phyloP scores from a whole-genome alignment of 1,139 yeast genomes.

The Arxiozyma slooffiae region DNA sequence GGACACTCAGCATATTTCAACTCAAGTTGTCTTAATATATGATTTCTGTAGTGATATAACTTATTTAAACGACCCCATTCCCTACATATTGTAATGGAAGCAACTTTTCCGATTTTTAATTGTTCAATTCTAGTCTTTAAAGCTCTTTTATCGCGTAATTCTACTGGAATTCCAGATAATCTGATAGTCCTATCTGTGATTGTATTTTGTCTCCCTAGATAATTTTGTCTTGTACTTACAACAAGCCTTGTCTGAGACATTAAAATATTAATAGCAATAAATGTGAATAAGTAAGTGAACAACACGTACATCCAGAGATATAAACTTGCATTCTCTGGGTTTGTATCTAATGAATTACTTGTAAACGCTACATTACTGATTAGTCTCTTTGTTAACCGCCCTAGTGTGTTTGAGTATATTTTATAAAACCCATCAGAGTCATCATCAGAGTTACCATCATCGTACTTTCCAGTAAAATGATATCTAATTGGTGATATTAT shows the following conservation, averaged over 20 bases:
- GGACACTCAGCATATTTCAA: slow-evolving; percentile 66
- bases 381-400: slow-evolving; percentile 7
- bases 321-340: slow-evolving; percentile 21
- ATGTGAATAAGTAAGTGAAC: slow-evolving; percentile 78
- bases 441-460: slow-evolving; percentile 34
- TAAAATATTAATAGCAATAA: slow-evolving; percentile 51
- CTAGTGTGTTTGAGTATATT: not conserved
- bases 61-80: slow-evolving; percentile 72
- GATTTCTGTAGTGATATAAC: slow-evolving; percentile 50
- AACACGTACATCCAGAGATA: slow-evolving; percentile 71
- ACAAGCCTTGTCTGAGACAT: slow-evolving; percentile 62
- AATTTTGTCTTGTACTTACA: slow-evolving; percentile 66
- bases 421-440: slow-evolving; percentile 1
- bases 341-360: slow-evolving; percentile 14
- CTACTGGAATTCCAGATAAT: slow-evolving; percentile 84
- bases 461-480: slow-evolving; percentile 53
- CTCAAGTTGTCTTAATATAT: slow-evolving; percentile 51
- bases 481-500: slow-evolving; percentile 62
- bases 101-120: slow-evolving; percentile 71
- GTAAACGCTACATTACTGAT: slow-evolving; percentile 7
- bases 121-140: slow-evolving; percentile 66
- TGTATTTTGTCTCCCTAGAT: slow-evolving; percentile 80
- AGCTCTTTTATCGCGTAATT: slow-evolving; percentile 57
- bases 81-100: slow-evolving; percentile 65
- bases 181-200: slow-evolving; percentile 88